A percentile compares a stretch with the other conserved stretches of the same genome.
Evolutionary conservation across 208 protist species (phyloP).

Genomic region (Leptomonas seymouri): DNA sequence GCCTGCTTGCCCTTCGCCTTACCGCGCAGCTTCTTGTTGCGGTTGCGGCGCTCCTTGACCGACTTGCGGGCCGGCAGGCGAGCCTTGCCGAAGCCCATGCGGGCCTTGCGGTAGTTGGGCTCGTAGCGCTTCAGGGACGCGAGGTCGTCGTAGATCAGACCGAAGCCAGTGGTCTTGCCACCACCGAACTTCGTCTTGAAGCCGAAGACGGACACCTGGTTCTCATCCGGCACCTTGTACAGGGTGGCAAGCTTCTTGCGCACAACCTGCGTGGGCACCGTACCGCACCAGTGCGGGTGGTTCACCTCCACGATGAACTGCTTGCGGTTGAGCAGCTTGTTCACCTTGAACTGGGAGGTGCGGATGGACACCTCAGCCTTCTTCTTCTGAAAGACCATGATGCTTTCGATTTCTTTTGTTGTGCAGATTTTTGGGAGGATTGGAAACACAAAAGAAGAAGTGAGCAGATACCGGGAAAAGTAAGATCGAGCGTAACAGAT

Average conservation of each 20-base stretch:
- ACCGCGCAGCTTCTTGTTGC: constrained; percentile 98
- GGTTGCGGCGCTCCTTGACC: constrained; percentile 99
- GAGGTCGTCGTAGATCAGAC: constrained; percentile 99
- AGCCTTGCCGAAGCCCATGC: constrained; percentile 93
- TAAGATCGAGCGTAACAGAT: neutral
- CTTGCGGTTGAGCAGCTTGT: constrained; percentile 99
- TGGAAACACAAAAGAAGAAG: constrained; percentile 12
- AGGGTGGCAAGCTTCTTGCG: constrained; percentile 96
- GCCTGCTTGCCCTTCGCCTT: constrained; percentile 95
- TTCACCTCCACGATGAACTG: constrained; percentile 98
- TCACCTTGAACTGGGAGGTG: constrained; percentile 99
- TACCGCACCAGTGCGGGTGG: constrained; percentile 88
- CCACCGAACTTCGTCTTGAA: constrained; percentile 99
- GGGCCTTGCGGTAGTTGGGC: constrained; percentile 98
- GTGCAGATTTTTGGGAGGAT: neutral
- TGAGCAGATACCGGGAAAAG: neutral
- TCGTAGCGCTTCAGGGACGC: constrained; percentile 96
- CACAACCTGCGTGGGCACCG: constrained; percentile 95
- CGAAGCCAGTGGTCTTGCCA: constrained; percentile 98
- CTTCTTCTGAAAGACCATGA: constrained; percentile 94
- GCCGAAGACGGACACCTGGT: constrained; percentile 97
- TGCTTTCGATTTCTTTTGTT: constrained; percentile 43
- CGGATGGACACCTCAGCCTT: constrained; percentile 91
- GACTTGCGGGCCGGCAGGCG: constrained; percentile 95
- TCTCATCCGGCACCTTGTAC: constrained; percentile 97